These are phyloP conservation scores for Sporothrix protearum DNA, from an alignment of 2,329 filamentous ascomycete genomes.

Conservation along the genomic window DNA sequence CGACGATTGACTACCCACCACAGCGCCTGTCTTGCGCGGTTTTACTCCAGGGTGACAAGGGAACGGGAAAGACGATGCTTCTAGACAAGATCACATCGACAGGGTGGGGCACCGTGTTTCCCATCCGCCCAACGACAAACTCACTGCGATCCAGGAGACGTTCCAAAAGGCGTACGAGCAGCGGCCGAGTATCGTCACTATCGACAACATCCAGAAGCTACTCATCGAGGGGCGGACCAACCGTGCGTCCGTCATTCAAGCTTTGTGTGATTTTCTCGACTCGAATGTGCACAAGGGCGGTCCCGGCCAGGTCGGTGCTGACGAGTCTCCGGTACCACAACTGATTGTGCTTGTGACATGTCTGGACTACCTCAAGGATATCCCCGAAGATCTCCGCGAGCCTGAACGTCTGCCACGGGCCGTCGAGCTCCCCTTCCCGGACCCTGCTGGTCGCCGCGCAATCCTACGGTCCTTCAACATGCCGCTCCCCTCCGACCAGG, in stretches of 20 bases:
- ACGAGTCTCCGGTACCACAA: slow-evolving; percentile 39
- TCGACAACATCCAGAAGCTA: slow-evolving; percentile 73
- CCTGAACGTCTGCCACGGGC: slow-evolving; percentile 62
- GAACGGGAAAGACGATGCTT: slow-evolving; percentile 79
- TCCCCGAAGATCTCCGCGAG: slow-evolving; percentile 66
- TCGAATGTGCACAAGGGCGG: slow-evolving; percentile 30
- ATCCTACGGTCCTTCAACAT: slow-evolving; percentile 64
- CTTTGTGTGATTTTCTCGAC: slow-evolving; percentile 55
- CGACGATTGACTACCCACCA: slow-evolving; percentile 31
- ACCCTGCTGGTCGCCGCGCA: slow-evolving; percentile 64
- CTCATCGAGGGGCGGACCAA: slow-evolving; percentile 58
- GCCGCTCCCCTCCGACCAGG: slow-evolving; percentile 45
- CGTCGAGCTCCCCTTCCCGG: slow-evolving; percentile 74
- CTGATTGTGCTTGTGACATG: slow-evolving; percentile 75
- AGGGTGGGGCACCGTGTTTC: slow-evolving; percentile 67
- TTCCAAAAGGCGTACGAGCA: slow-evolving; percentile 66
- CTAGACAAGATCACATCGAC: slow-evolving; percentile 63
- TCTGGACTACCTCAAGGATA: slow-evolving; percentile 63
- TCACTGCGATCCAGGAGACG: slow-evolving; percentile 58
- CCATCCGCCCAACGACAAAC: slow-evolving; percentile 55
- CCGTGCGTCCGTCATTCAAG: slow-evolving; percentile 48
- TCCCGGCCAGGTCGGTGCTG: not conserved
- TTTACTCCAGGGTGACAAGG: slow-evolving; percentile 74
- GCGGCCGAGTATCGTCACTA: slow-evolving; percentile 73
- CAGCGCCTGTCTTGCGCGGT: slow-evolving; percentile 50